These are phyloP conservation scores for Oryza coarctata DNA, from an alignment of 176 grass and related monocot species.

Conservation along the genomic window DNA sequence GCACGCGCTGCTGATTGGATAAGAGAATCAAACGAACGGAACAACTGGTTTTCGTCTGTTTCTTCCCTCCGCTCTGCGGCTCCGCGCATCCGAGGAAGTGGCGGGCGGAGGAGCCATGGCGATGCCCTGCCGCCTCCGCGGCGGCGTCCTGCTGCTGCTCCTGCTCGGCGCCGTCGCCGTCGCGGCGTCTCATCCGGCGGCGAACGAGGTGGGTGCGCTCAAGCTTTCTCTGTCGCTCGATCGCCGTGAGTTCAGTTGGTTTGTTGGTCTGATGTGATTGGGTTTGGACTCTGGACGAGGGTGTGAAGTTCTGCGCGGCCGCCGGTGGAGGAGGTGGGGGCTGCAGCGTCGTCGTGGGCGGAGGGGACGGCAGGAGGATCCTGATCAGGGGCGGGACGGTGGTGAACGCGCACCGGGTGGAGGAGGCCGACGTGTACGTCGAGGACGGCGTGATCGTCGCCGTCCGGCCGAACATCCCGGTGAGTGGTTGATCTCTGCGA, in stretches of 20 bases:
- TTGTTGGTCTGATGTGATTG: background rate
- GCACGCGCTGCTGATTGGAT: background rate
- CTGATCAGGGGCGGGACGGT: constrained; percentile 94
- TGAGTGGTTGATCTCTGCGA: constrained; percentile 21
- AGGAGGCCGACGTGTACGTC: constrained; percentile 84
- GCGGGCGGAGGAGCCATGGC: background rate
- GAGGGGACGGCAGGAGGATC: constrained; percentile 57
- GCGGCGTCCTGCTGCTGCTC: background rate
- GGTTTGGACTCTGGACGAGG: background rate
- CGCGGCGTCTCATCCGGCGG: background rate
- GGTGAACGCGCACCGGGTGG: constrained; percentile 83
- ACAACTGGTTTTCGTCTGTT: background rate
- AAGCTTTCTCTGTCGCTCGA: background rate
- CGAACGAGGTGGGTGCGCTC: background rate
- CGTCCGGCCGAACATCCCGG: constrained; percentile 71
- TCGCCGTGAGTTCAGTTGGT: background rate
- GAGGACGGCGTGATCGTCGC: constrained; percentile 81
- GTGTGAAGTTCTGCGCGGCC: constrained; percentile 56
- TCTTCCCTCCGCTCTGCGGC: background rate
- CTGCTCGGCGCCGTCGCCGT: background rate
- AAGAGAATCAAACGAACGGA: constrained; percentile 5
- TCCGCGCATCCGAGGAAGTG: background rate
- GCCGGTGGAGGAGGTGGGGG: constrained; percentile 24
- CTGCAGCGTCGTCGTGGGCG: constrained; percentile 25
- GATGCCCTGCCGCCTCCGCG: background rate